A percentile compares a stretch with the other conserved stretches of the same genome.
Conservation (phyloP, 371 early-diverging fungal genomes). For the Quaeritorhiza haematococci region DNA sequence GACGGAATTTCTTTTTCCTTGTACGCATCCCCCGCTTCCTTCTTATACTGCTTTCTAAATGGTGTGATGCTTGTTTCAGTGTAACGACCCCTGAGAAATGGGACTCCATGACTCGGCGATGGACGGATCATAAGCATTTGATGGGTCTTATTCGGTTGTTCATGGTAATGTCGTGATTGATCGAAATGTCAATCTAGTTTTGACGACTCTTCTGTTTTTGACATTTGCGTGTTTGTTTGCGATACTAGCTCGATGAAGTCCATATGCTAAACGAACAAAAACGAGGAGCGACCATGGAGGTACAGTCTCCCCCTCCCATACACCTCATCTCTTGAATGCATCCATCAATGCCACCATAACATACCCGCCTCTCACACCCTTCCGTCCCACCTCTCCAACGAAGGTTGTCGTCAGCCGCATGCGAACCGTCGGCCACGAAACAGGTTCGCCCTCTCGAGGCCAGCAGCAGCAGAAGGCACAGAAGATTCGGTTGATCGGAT, state of each 20-base stretch:
- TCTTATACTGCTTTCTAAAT: too few species aligned
- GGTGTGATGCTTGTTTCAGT: slow-evolving; percentile 10
- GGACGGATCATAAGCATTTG: slow-evolving; percentile 36
- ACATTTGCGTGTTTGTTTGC: background rate
- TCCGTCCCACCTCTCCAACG: too few species aligned
- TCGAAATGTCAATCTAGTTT: background rate
- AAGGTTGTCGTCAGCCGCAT: slow-evolving; percentile 55
- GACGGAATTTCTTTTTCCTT: background rate
- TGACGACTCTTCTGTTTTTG: background rate
- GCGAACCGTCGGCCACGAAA: slow-evolving; percentile 29
- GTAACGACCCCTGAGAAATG: slow-evolving; percentile 78
- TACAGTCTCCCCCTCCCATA: too few species aligned
- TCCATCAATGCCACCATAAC: too few species aligned
- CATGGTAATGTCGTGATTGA: slow-evolving; percentile 16
- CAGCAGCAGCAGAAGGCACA: too few species aligned
- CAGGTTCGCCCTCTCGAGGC: slow-evolving; percentile 5
- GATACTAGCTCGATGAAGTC: slow-evolving; percentile 61
- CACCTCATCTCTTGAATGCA: too few species aligned
- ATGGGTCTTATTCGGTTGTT: slow-evolving; percentile 33
- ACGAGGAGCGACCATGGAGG: slow-evolving; percentile 62
- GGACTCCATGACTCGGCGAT: slow-evolving; percentile 65
- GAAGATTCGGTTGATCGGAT: slow-evolving; percentile 58
- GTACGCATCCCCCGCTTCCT: too few species aligned
- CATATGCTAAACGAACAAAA: slow-evolving; percentile 56
- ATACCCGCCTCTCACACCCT: too few species aligned